phyloP scores from a whole-genome alignment of 2,329 filamentous ascomycete genomes.

The Hymenoscyphus scutula region DNA sequence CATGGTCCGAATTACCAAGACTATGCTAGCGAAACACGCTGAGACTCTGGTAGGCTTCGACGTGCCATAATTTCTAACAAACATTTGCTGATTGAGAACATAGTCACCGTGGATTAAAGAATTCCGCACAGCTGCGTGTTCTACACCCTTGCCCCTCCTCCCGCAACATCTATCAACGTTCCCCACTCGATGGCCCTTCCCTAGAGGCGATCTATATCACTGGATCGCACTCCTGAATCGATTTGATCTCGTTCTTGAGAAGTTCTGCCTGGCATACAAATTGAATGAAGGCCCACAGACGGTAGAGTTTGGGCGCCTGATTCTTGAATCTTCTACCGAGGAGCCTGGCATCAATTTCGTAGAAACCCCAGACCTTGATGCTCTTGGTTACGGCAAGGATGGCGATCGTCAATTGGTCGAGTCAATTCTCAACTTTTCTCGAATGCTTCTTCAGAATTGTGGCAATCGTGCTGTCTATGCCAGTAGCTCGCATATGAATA shows the following conservation, averaged over 20 bases:
- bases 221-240: slow-evolving; percentile 95
- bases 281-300: slow-evolving; percentile 78
- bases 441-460: slow-evolving; percentile 87
- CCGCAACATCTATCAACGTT: slow-evolving; percentile 76
- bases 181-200: slow-evolving; percentile 89
- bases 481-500: slow-evolving; percentile 86
- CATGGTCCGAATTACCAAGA: slow-evolving; percentile 69
- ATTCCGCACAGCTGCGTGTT: slow-evolving; percentile 71
- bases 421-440: slow-evolving; percentile 78
- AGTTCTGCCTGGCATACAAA: slow-evolving; percentile 76
- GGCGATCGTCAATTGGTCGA: slow-evolving; percentile 81
- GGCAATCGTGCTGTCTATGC: slow-evolving; percentile 95
- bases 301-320: slow-evolving; percentile 66
- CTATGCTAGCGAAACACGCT: slow-evolving; percentile 64
- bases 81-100: slow-evolving; percentile 22
- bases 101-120: slow-evolving; percentile 85
- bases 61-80: neutral
- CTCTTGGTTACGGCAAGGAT: slow-evolving; percentile 66
- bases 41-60: slow-evolving; percentile 58
- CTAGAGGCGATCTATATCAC: slow-evolving; percentile 92
- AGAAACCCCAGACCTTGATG: slow-evolving; percentile 46
- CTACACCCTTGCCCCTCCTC: slow-evolving; percentile 70
- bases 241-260: slow-evolving; percentile 84
- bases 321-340: slow-evolving; percentile 52
- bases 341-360: slow-evolving; percentile 47